Base-by-base conservation (phyloP, 2,329 filamentous ascomycete genomes). In the Alternaria sp. region DNA sequence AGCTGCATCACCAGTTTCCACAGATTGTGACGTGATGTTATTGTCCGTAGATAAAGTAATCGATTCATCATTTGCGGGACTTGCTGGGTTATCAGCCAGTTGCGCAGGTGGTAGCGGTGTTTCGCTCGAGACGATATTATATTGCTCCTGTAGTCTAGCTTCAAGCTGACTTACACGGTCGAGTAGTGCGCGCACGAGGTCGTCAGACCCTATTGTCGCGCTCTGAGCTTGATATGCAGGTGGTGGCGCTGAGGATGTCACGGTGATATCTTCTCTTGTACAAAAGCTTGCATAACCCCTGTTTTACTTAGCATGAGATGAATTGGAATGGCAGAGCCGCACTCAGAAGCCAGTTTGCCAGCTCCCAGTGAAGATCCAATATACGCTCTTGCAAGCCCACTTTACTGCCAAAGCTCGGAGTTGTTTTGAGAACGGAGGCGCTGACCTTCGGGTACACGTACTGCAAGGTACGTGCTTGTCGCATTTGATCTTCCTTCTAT, bases 391-490 rank as follows among this genome's bases (percentile, higher is more conserved):
- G 28, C 16, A 34, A 27, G 30, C n/a, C 32, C 45, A 16, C 11
- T 10, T 28, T 28, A 11, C 6, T 3, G 28, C 27, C n/a, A 44
- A 22, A 14, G 36, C 11, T 36, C 20, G 41, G 30, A 4, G 12
- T 27, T 43, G 12, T 25, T n/a, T 11, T 16, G 14, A 12, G 25
- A 32, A 46, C 41, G 36, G 53, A 57, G 18, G 45, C 18, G 57
- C 57, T 59, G 32, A 73, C 73, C 74, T 74, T 63, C 71, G 77
- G 25, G 71, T 70, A 55, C 80, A 82, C 55, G 79, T 81, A 44
- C 71, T 71, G 66, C 80, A 81, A 30, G 80, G 80, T 4, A 82
- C 68, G 3, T 73, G 71, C 64, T 81, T 82, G 57, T 81, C 78
- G 58, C 80, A 82, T 63, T 79, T 77, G 41, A 78, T 72, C 57